These are phyloP conservation scores for Leptosphaerulina australis DNA, from an alignment of 2,329 filamentous ascomycete species.

Conservation along the genomic window DNA sequence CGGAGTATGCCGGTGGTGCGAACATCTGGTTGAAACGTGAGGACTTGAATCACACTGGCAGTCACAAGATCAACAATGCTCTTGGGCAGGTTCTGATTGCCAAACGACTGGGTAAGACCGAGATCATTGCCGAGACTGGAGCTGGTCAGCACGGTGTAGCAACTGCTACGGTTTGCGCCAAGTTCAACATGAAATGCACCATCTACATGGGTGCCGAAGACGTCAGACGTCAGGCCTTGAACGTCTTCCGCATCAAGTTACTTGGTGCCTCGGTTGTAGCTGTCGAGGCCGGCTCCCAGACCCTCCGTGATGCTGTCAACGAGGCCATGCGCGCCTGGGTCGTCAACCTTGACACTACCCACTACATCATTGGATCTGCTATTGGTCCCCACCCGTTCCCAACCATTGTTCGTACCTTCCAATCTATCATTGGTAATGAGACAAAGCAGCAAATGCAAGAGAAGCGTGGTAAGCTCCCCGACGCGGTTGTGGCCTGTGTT, in stretches of 20 bases:
- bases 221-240: slow-evolving; percentile 91
- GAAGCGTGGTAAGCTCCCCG: slow-evolving; percentile 85
- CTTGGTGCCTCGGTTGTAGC: slow-evolving; percentile 91
- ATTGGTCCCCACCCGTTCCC: slow-evolving; percentile 98
- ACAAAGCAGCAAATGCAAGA: slow-evolving; percentile 90
- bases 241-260: slow-evolving; percentile 98
- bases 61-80: slow-evolving; percentile 99
- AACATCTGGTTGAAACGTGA: slow-evolving; percentile 98
- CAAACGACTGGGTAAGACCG: slow-evolving; percentile 84
- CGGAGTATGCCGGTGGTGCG: slow-evolving; percentile 85
- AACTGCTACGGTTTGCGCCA: slow-evolving; percentile 95
- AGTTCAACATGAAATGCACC: slow-evolving; percentile 97
- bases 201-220: slow-evolving; percentile 99
- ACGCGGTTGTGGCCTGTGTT: slow-evolving; percentile 95
- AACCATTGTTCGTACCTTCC: slow-evolving; percentile 96
- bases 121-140: slow-evolving; percentile 97
- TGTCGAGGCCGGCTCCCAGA: slow-evolving; percentile 84
- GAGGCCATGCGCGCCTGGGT: slow-evolving; percentile 96
- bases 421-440: slow-evolving; percentile 93
- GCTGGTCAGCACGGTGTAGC: slow-evolving; percentile 98
- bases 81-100: slow-evolving; percentile 91
- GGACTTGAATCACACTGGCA: slow-evolving; percentile 96
- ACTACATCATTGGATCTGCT: slow-evolving; percentile 97
- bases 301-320: slow-evolving; percentile 74
- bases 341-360: slow-evolving; percentile 86